A percentile compares a stretch with the other conserved stretches of the same genome.
Conservation (phyloP, 1,139 yeast species). For the Pichia cactophila region DNA sequence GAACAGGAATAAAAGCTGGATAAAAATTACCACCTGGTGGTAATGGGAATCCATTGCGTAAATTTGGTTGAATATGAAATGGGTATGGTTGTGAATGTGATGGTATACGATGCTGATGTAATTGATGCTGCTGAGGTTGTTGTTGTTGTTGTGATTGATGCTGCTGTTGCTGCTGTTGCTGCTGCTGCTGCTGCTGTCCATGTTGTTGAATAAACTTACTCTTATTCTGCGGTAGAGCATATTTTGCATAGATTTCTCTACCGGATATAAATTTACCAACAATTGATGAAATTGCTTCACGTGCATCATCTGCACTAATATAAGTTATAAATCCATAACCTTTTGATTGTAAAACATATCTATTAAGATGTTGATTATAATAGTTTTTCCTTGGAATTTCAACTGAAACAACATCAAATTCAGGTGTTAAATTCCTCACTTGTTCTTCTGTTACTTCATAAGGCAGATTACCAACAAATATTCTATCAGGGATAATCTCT, state of each 20-base stretch:
- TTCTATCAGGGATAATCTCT: slow-evolving; percentile 23
- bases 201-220: slow-evolving; percentile 5
- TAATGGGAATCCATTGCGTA: neutral
- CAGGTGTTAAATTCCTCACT: slow-evolving; percentile 23
- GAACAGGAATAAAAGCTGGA: neutral
- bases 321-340: slow-evolving; percentile 25
- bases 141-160: neutral
- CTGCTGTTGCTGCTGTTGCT: neutral
- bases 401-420: slow-evolving; percentile 23
- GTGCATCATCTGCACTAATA: slow-evolving; percentile 28
- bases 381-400: slow-evolving; percentile 26
- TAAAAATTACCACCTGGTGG: neutral
- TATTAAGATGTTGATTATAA: slow-evolving; percentile 18
- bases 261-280: slow-evolving; percentile 41
- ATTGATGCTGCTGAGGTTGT: neutral
- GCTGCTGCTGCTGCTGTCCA: neutral
- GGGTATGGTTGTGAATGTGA: neutral
- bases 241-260: slow-evolving; percentile 42
- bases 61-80: neutral
- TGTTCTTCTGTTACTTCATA: slow-evolving; percentile 38
- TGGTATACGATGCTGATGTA: neutral
- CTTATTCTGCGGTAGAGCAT: slow-evolving; percentile 39
- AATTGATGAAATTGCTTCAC: slow-evolving; percentile 38
- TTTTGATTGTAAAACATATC: slow-evolving; percentile 20
- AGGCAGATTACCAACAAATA: slow-evolving; percentile 44